Base-by-base conservation (phyloP, 2,329 filamentous ascomycete species). In the Trichophyton simii region DNA sequence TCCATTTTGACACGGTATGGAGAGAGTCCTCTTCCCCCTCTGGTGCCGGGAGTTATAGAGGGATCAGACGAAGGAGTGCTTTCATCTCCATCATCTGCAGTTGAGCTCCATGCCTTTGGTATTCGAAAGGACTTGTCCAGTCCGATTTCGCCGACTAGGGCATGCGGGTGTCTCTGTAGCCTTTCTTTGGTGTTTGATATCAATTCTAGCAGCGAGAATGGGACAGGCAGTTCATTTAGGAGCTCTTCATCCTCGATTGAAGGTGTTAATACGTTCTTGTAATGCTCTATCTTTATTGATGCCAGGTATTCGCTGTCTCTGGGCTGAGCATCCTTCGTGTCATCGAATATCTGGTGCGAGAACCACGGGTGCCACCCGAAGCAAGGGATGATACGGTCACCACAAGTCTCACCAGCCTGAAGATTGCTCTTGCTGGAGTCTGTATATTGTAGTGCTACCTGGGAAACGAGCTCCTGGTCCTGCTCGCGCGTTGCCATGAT, bases 281-380 rank as follows among this genome's bases (percentile, higher is more conserved):
- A 87, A 67, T 87, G 84, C 0, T 68, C 58, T 3, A 75, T 68
- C 58, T 78, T 75, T 15, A 58, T 58, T 15, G 55, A 58, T 11
- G 28, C 18, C 11, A 41, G 31, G 20, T 58, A 58, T 2, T 72
- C 68, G 3, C 66, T 67, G 34, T 67, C 65, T 20, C 66, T 66
- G n/a, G 65, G 31, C 11, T 60, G 50, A 25, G 38, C 8, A 34
- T 41, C 31, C 7, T 68, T 67, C 11, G 60, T 63, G 60, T 82
- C 76, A 65, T 78, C 74, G 65, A 79, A 78, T 68, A 86, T 79
- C 63, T 84, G 82, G 68, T 87, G 79, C 0, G 83, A 82, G 68
- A 86, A 86, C 84, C 84, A 87, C 0, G 84, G 84, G 71, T 87
- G 84, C 84, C 84, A 87, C 42, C 84, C 84, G 68, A 86, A 87